Evolutionary conservation across 1,284 basidiomycete species (phyloP), one percentile per base, ranked within the genome.

Genomic region (Ceratobasidium sp.): DNA sequence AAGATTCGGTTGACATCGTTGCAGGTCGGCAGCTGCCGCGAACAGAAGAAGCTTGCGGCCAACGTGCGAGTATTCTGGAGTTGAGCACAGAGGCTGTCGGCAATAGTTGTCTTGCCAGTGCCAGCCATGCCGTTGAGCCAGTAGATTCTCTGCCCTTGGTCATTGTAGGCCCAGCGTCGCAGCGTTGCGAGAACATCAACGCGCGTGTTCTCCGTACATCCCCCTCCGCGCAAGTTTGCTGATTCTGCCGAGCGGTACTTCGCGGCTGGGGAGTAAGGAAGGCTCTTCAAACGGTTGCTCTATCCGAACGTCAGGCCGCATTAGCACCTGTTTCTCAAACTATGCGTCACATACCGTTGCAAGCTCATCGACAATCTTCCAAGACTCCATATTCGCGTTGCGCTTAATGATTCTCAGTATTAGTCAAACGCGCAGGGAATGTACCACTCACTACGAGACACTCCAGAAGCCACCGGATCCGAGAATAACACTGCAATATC

Each of bases 21-120:
- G 24, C 64, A 67, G 2, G 36, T 33, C 4, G 27, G 64, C 1
- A 67, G 64, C 31, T 33, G 36, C 17, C 64, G 48, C 2, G 64
- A 54, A 22, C 64, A 67, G 50, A 67, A 67, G 31, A 67, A 67
- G n/a, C 50, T 67, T 1, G 64, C 64, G 2, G 31, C 48, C 29
- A 67, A 24, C 7, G 11, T 44, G 36, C 14, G 9, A 5, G 33
- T 31, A 5, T 36, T 4, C 19, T 67, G 29, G 19, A 67, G 33
- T 14, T 41, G 50, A 7, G 22, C n/a, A 36, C 64, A 67, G 15
- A 67, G 50, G 22, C 48, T 54, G 27, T 67, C 53, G 22, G 64
- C 50, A 27, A 67, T 54, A 3, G 64, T 67, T 19, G 64, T 67
- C 22, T 67, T 50, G n/a, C n/a, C n/a, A n/a, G n/a, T n/a, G n/a